Base-by-base conservation (phyloP, 371 early-diverging fungal species). In the Sporodiniella umbellata region DNA sequence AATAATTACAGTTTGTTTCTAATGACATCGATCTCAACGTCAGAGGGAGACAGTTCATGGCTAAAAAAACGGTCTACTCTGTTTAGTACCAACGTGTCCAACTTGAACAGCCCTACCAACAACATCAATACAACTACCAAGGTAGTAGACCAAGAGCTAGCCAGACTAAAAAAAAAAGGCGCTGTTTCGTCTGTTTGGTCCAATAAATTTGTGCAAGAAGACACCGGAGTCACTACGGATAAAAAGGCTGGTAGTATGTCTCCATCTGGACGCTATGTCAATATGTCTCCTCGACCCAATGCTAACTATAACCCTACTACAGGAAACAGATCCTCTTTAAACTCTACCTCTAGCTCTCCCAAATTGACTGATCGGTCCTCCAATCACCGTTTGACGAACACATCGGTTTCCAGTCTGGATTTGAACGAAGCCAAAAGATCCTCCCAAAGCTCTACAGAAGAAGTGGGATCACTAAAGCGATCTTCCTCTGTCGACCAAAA, bases 161-260 rank as follows among this genome's bases (percentile, higher is more conserved):
- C 62, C 12, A 28, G 62, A 39, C 30, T 61, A 14, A 61, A 61
- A 28, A 61, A 40, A 19, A 49, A 48, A 12, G 62, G 62, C 7
- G 60, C 56, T 40, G 62, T 61, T 21, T 56, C 56, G 26, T 56
- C 62, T 33, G 56, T 61, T 6, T 61, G 62, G 62, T 48, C 62
- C 1, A 61, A 56, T 30, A 61, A 61, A 42, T 61, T 61, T 49
- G 56, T 61, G 12, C 52, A 61, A 53, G 43, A 61, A 45, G 62
- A 61, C 17, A 39, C 56, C 52, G 62, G 56, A 61, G 56, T 53
- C 51, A 54, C 18, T n/a, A n/a, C n/a, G n/a, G n/a, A n/a, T n/a
- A n/a, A n/a, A n/a, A n/a, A n/a, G n/a, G n/a, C n/a, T 28, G 18
- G 8, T 45, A 30, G 21, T 30, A 17, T 37, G 5, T 19, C 40